Conservation (phyloP, 148 eudicot genomes). For the Vaccinium corymbosum region DNA sequence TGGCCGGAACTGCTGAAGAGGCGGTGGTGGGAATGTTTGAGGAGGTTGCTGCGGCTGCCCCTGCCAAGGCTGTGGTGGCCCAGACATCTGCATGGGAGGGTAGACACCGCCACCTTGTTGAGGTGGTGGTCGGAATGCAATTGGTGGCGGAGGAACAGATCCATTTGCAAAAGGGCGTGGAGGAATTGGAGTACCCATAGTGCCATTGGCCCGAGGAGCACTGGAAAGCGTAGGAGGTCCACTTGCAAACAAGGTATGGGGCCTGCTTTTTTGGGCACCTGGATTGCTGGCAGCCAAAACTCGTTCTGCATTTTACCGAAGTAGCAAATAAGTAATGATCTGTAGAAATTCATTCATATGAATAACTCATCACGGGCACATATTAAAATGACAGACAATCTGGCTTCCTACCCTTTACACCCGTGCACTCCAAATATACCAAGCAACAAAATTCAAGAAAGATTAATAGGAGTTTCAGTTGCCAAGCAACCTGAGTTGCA, state of each 20-base stretch:
- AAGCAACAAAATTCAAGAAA: not conserved
- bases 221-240: slow-evolving; percentile 66
- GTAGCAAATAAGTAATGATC: not conserved
- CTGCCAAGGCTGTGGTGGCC: slow-evolving; percentile 55
- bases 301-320: slow-evolving; percentile 53
- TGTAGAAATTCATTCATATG: not conserved
- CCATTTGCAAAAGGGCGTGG: slow-evolving; percentile 77
- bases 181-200: slow-evolving; percentile 44
- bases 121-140: slow-evolving; percentile 51
- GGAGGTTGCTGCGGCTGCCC: slow-evolving; percentile 56
- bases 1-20: slow-evolving; percentile 57
- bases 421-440: not conserved
- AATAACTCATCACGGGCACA: not conserved
- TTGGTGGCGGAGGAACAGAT: slow-evolving; percentile 49
- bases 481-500: not conserved
- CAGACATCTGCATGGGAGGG: slow-evolving; percentile 57
- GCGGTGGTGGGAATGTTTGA: slow-evolving; percentile 36
- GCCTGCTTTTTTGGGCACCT: slow-evolving; percentile 61
- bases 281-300: slow-evolving; percentile 86
- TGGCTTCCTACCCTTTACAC: not conserved
- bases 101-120: slow-evolving; percentile 30
- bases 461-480: slow-evolving; percentile 1
- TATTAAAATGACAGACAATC: not conserved
- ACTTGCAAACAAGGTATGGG: slow-evolving; percentile 91
- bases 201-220: slow-evolving; percentile 57